Base-by-base conservation (phyloP, 2,329 filamentous ascomycete genomes). In the Endothia cerciana region DNA sequence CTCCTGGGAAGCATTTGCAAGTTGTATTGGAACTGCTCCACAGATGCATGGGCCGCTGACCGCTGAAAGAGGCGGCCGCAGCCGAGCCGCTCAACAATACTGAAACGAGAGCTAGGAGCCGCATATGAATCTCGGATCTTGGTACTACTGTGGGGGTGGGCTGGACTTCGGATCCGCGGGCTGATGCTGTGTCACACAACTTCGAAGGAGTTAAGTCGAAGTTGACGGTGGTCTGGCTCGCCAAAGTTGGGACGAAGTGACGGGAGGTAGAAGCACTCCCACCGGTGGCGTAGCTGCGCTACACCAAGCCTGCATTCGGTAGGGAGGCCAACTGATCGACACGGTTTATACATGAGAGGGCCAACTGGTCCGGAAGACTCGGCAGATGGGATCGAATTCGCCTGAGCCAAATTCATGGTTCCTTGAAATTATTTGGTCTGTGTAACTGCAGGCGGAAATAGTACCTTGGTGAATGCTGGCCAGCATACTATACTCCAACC, bases 1-100 rank as follows among this genome's bases (percentile, higher is more conserved):
- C 82, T 11, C 78, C 79, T 0, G 84, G 83, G 62, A 82, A 79
- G 73, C 80, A 67, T 33, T 53, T 67, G 49, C 65, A 67, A 41
- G n/a, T 47, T 13, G 28, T 11, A n/a, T 41, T 49, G 6, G 15
- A 40, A 13, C 22, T 43, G n/a, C 47, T 25, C 11, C 36, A n/a
- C 15, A 60, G 41, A 10, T 33, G 38, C 19, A 64, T 60, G 11
- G 61, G 56, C 49, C n/a, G 60, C 47, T 64, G 65, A 28, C 22
- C 47, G 15, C 25, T 25, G 15, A 4, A 19, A 4, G 22, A 60
- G 41, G 28, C 10, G 28, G 41, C 19, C 22, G 61, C 33, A 38
- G 61, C 40, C 30, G n/a, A 49, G 15, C 56, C 19, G 17, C 30
- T 56, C 7, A 60, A 15, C 30, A 64, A 25, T 15, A 66, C 19